phyloP scores from a whole-genome alignment of 2,329 filamentous ascomycete species.

The Fusarium pseudograminearum region DNA sequence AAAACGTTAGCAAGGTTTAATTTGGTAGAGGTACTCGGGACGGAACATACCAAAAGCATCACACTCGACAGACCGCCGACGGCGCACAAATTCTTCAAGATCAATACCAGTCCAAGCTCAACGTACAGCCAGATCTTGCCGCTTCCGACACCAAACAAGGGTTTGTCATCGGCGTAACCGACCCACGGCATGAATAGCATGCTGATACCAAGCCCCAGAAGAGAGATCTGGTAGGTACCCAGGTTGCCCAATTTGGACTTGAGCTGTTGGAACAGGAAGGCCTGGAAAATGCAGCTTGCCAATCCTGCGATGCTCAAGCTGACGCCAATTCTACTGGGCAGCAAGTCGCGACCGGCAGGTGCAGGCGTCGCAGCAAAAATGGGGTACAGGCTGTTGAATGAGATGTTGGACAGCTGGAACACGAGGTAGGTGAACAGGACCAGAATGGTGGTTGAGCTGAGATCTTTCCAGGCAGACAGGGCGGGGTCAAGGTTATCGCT shows the following conservation, averaged over 20 bases:
- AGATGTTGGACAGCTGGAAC: slow-evolving; percentile 93
- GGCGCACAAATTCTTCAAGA: slow-evolving; percentile 90
- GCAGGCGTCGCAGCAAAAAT: slow-evolving; percentile 84
- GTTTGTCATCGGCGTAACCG: slow-evolving; percentile 75
- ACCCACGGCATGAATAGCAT: slow-evolving; percentile 93
- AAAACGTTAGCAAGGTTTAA: not conserved
- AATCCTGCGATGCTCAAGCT: slow-evolving; percentile 86
- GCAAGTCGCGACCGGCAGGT: slow-evolving; percentile 81
- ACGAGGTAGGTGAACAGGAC: slow-evolving; percentile 89
- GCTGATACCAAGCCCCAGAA: slow-evolving; percentile 83
- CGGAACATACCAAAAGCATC: slow-evolving; percentile 77
- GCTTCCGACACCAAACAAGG: slow-evolving; percentile 67
- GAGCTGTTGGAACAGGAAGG: slow-evolving; percentile 83
- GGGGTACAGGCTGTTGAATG: slow-evolving; percentile 94
- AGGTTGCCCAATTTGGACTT: slow-evolving; percentile 86
- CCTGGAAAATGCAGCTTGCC: slow-evolving; percentile 90
- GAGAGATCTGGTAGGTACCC: slow-evolving; percentile 80
- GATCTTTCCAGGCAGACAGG: slow-evolving; percentile 60
- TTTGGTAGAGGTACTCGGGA: rapidly evolving
- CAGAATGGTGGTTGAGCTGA: slow-evolving; percentile 84
- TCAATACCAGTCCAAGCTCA: slow-evolving; percentile 82
- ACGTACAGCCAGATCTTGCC: slow-evolving; percentile 79
- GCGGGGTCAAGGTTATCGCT: slow-evolving; percentile 34
- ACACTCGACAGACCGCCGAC: slow-evolving; percentile 92
- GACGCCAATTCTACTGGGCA: slow-evolving; percentile 84